Evolutionary conservation across 2,329 filamentous ascomycete species (phyloP).

Genomic region (Dactylellina drechsleri): DNA sequence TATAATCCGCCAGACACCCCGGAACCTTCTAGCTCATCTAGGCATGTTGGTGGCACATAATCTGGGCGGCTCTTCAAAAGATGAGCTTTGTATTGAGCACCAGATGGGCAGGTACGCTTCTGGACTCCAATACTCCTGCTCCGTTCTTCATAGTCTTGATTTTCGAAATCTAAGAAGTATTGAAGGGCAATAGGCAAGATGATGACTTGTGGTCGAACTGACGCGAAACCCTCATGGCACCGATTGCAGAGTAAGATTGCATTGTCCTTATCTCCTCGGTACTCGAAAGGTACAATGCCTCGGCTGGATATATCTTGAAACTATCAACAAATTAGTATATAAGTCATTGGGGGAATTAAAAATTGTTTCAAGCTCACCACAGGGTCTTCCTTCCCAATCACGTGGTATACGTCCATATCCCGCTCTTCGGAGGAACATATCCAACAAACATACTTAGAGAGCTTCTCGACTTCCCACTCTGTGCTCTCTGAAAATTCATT

Average conservation of each 20-base stretch:
- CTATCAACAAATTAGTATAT: neutral
- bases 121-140: neutral
- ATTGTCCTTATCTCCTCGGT: constrained; percentile 20
- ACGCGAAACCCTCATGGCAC: constrained; percentile 11
- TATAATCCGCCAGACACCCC: constrained; percentile 15
- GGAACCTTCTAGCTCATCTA: constrained; percentile 10
- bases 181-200: constrained; percentile 14
- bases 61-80: constrained; percentile 12
- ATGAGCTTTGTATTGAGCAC: constrained; percentile 15
- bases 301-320: constrained; percentile 20
- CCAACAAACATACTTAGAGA: constrained; percentile 21
- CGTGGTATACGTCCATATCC: constrained; percentile 13
- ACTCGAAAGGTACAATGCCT: constrained; percentile 13
- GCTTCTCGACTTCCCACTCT: constrained; percentile 22
- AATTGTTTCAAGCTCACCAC: neutral
- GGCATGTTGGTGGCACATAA: constrained; percentile 7
- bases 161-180: constrained; percentile 16
- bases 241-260: constrained; percentile 19
- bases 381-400: constrained; percentile 13
- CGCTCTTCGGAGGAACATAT: constrained; percentile 15
- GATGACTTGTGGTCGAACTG: constrained; percentile 12
- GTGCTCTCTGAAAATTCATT: constrained; percentile 23
- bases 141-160: constrained; percentile 2
- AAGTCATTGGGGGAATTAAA: too few species aligned
- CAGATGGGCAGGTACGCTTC: neutral